phyloP scores from a whole-genome alignment of 2,329 filamentous ascomycete genomes.

The Metarhizium anisopliae region DNA sequence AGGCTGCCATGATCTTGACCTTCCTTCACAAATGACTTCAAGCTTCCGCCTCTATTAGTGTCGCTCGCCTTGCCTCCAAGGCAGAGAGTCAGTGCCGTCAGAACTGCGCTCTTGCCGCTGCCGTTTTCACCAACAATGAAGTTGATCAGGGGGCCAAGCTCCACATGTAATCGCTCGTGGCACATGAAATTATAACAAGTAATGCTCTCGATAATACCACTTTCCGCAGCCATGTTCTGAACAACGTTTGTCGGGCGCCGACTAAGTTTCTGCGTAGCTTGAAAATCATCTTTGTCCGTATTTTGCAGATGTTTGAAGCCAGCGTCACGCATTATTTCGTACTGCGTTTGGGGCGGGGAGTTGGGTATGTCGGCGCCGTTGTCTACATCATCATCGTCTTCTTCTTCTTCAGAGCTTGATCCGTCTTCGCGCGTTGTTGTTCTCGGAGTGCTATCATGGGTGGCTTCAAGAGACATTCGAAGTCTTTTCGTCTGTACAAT shows the following conservation, averaged over 20 bases:
- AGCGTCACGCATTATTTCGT: slow-evolving; percentile 51
- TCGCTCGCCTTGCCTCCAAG: slow-evolving; percentile 89
- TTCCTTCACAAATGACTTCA: slow-evolving; percentile 88
- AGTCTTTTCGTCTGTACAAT: slow-evolving; percentile 14
- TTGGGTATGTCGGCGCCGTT: background rate
- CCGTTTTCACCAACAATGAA: slow-evolving; percentile 98
- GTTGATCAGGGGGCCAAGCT: slow-evolving; percentile 90
- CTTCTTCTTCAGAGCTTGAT: slow-evolving; percentile 3
- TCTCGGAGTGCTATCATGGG: background rate
- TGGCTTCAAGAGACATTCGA: slow-evolving; percentile 2
- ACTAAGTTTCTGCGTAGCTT: slow-evolving; percentile 55
- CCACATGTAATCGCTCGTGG: slow-evolving; percentile 70
- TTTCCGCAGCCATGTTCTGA: slow-evolving; percentile 68
- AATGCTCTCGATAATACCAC: slow-evolving; percentile 81
- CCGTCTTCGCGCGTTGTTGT: background rate
- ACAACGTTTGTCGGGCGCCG: slow-evolving; percentile 39
- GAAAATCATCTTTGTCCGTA: slow-evolving; percentile 49
- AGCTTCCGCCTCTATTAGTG: slow-evolving; percentile 82
- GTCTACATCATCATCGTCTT: background rate
- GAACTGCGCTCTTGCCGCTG: slow-evolving; percentile 91
- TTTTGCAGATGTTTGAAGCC: slow-evolving; percentile 50
- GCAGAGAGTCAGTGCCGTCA: slow-evolving; percentile 88
- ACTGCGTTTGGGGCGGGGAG: slow-evolving; percentile 45
- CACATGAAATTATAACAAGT: slow-evolving; percentile 96
- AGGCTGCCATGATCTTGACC: slow-evolving; percentile 70